Base-by-base conservation (phyloP, 768 basidiomycete species). In the Austroboletus festivus region DNA sequence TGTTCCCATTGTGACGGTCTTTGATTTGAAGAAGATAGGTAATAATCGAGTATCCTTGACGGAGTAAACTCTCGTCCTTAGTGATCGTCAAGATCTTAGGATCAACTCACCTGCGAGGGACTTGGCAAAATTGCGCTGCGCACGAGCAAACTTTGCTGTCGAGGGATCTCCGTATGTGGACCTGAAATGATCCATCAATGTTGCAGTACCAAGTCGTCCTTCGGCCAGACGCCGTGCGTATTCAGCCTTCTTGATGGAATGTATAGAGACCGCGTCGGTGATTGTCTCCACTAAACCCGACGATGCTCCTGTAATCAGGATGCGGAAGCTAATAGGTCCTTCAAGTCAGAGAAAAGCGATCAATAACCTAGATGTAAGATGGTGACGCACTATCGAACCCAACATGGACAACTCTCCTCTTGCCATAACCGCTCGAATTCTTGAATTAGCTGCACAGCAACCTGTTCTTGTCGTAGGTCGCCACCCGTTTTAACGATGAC, bases 401-500 rank as follows among this genome's bases (percentile, higher is more conserved):
- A 99, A 58, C 93, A 96, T 34, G 80, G 75, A 62, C 86, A 92
- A 21, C 82, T 87, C 69, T 97, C 94, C 56, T 97, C 95, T 59
- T 83, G 83, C 93, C 93, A 99, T 61, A 99, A 96, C 50, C 79
- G 75, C 60, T 89, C 86, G 60, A 99, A 97, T 60, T 94, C 88
- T 53, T 80, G 86, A 47, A 99, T 93, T 11, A 99, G 80, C 58
- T 96, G 93, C 5, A 95, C 91, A 4, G 96, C 96, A 20, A 99
- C 77, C 68, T 99, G 96, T 63, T 99, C 96, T 70, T 99, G 96
- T 38, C 96, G 82, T 46, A 99, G 67, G 67, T 99, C 96, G 28
- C 87, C 94, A 3, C 95, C 95, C 5, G 94, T 98, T 71, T 99
- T 99, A 63, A 99, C 93, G 51, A 99, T 99, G 34, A 97, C 93